Conservation (phyloP, 2,329 filamentous ascomycete genomes). For the Aspergillus pseudonomiae region DNA sequence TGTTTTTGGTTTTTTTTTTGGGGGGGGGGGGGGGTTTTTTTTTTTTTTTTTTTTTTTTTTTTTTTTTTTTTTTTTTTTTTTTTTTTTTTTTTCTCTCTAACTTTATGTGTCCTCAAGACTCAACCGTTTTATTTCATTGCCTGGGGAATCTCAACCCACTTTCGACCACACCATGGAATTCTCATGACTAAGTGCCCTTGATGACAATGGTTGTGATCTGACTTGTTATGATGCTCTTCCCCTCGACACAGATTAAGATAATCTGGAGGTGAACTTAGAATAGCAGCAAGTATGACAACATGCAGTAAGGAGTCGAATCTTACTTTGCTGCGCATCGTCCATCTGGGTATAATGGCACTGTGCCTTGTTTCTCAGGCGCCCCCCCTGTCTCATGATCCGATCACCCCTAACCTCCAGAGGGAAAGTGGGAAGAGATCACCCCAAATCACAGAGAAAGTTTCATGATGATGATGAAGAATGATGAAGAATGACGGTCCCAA, state of each 20-base stretch:
- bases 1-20: neutral
- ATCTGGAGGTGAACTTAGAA: neutral
- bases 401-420: neutral
- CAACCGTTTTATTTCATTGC: neutral
- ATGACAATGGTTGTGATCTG: neutral
- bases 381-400: conserved; percentile 1
- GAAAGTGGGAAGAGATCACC: neutral
- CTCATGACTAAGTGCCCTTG: neutral
- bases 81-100: neutral
- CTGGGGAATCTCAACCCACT: neutral
- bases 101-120: neutral
- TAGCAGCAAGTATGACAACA: neutral
- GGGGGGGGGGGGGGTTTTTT: no score
- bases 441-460: neutral
- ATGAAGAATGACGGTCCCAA: neutral
- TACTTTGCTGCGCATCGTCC: neutral
- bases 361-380: neutral
- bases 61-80: neutral
- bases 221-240: neutral
- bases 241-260: neutral
- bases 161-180: neutral
- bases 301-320: conserved; percentile 2
- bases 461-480: neutral
- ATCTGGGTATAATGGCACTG: neutral
- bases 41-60: neutral